Evolutionary conservation across 176 grass and related monocot genomes (phyloP), one percentile per base, ranked within the genome.

Genomic region (Juncus effusus): DNA sequence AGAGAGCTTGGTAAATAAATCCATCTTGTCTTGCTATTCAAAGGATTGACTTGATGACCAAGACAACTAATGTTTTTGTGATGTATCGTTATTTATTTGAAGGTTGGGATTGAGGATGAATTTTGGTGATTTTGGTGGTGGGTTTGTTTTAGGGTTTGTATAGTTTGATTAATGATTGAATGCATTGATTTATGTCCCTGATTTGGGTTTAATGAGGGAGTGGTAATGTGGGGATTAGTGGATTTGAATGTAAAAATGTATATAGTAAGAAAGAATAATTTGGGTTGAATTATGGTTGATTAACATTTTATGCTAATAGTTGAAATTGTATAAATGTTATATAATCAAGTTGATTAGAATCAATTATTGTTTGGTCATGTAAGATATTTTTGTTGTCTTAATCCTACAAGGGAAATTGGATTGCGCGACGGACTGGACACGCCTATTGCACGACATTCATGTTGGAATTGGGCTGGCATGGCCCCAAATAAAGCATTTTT

Each of bases 61-160:
- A n/a, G n/a, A n/a, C n/a, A n/a, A n/a, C n/a, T n/a, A n/a, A n/a
- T n/a, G n/a, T n/a, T n/a, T n/a, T n/a, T n/a, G n/a, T n/a, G n/a
- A n/a, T n/a, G n/a, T n/a, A n/a, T n/a, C n/a, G n/a, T n/a, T n/a
- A n/a, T n/a, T n/a, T n/a, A n/a, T n/a, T 69, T 81, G 8, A 16
- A 80, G 2, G 91, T 96, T 40, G 87, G 74, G 8, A 59, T 85
- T 38, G 87, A 83, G 75, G 87, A 96, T 84, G n/a, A n/a, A n/a
- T n/a, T n/a, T n/a, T 70, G 77, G 81, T 81, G 81, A 76, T 28
- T 28, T 11, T 36, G 40, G 65, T 67, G 52, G n/a, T n/a, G n/a
- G n/a, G n/a, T n/a, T n/a, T n/a, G n/a, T n/a, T n/a, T 45, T 58
- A 85, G 87, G 53, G 74, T 67, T 39, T 84, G 81, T 84, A 84